Conservation (phyloP, 768 basidiomycete genomes). For the Amanita rubescens region DNA sequence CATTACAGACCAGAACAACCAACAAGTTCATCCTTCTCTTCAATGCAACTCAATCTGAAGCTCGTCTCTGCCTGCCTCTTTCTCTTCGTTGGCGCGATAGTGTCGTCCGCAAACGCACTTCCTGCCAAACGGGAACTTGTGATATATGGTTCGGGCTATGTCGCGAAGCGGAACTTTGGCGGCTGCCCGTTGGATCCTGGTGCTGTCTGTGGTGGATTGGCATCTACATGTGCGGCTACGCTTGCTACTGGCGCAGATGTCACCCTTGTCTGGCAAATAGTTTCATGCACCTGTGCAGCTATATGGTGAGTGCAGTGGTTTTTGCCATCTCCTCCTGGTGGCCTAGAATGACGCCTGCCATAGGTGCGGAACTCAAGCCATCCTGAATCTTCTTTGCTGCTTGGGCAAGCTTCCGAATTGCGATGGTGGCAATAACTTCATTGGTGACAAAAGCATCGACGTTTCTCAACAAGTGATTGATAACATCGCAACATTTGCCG, state of each 20-base stretch:
- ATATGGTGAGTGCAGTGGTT: neutral
- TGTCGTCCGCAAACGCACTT: neutral
- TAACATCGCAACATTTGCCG: neutral
- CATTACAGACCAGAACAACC: neutral
- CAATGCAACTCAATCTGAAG: neutral
- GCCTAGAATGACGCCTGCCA: neutral
- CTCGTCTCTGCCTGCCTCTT: neutral
- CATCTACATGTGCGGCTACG: neutral
- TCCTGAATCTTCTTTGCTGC: neutral
- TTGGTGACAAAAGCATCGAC: neutral
- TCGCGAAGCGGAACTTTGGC: neutral
- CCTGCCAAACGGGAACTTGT: neutral
- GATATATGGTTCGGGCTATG: neutral
- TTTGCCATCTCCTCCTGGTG: neutral
- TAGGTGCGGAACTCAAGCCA: neutral
- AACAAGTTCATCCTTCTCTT: neutral
- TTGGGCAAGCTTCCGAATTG: neutral
- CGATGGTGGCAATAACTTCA: neutral
- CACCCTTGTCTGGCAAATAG: neutral
- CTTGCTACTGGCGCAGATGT: neutral
- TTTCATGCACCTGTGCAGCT: neutral
- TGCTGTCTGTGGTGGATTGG: neutral
- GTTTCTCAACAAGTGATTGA: neutral
- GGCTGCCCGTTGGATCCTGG: neutral
- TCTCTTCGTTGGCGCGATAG: neutral